Conservation (phyloP, 352 stramenopile species). For the Phytophthora syringae region DNA sequence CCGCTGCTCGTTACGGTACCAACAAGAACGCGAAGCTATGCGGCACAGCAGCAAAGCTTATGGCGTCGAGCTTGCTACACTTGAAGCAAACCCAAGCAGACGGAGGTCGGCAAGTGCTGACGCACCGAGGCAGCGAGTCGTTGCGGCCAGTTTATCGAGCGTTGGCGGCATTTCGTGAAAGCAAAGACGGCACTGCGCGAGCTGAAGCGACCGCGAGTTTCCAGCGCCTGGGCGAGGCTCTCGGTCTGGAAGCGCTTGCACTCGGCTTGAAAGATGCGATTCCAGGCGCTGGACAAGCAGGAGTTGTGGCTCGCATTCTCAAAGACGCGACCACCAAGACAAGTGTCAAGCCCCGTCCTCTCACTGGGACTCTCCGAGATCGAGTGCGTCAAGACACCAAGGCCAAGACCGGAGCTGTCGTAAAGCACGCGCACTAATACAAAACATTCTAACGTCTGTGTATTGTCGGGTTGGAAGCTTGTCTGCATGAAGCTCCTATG, state of each 20-base stretch:
- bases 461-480: slow-evolving; percentile 22
- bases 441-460: slow-evolving; percentile 31
- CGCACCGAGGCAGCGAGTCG: slow-evolving; percentile 11
- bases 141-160: slow-evolving; percentile 41
- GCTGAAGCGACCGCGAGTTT: slow-evolving; percentile 50
- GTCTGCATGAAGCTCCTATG: neutral
- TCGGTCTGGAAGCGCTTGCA: slow-evolving; percentile 44
- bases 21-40: slow-evolving; percentile 74
- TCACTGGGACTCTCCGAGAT: slow-evolving; percentile 42
- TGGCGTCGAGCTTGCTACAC: slow-evolving; percentile 40
- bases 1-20: slow-evolving; percentile 45
- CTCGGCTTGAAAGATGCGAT: slow-evolving; percentile 41
- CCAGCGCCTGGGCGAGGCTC: slow-evolving; percentile 42
- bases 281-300: slow-evolving; percentile 20
- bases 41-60: slow-evolving; percentile 49
- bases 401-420: slow-evolving; percentile 7
- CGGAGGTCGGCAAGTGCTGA: neutral
- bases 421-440: slow-evolving; percentile 21
- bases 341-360: slow-evolving; percentile 1
- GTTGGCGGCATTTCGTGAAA: slow-evolving; percentile 50
- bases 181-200: slow-evolving; percentile 57
- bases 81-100: slow-evolving; percentile 30
- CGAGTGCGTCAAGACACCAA: slow-evolving; percentile 33
- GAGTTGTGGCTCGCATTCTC: slow-evolving; percentile 41
- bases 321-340: slow-evolving; percentile 41